These are phyloP conservation scores for Coniochaeta ligniaria DNA, from an alignment of 2,329 filamentous ascomycete genomes.

Conservation along the genomic window DNA sequence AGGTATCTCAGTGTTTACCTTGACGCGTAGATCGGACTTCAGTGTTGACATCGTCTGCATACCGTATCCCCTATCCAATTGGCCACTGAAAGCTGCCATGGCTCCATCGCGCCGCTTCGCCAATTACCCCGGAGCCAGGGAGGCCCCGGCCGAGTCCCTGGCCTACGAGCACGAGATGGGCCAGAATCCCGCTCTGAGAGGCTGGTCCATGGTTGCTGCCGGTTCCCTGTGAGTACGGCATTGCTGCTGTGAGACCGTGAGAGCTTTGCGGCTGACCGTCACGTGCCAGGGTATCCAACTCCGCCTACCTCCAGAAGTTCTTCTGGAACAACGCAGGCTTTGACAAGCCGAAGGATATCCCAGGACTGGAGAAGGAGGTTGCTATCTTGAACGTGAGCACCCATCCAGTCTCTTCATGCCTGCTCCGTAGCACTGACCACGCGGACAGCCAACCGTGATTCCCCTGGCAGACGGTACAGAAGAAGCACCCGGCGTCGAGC, in stretches of 20 bases:
- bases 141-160: slow-evolving; percentile 24
- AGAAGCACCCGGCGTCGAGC: slow-evolving; percentile 30
- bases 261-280: not conserved
- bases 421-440: not conserved
- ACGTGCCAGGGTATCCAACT: slow-evolving; percentile 45
- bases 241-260: not conserved
- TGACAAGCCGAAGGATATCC: slow-evolving; percentile 35
- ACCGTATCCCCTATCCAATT: no score
- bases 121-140: slow-evolving; percentile 34
- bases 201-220: slow-evolving; percentile 53
- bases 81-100: not conserved
- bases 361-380: slow-evolving; percentile 34
- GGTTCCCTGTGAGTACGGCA: slow-evolving; percentile 17
- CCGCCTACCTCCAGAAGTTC: slow-evolving; percentile 53
- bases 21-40: no score
- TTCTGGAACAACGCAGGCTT: slow-evolving; percentile 66
- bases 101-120: slow-evolving; percentile 22
- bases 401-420: not conserved
- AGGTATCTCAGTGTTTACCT: no score
- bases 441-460: slow-evolving; percentile 46
- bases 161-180: slow-evolving; percentile 29
- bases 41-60: no score
- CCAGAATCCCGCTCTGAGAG: slow-evolving; percentile 64
- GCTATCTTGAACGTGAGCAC: slow-evolving; percentile 38
- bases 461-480: slow-evolving; percentile 30